phyloP scores from a whole-genome alignment of 805 yeast species.

The Torulaspora delbrueckii region DNA sequence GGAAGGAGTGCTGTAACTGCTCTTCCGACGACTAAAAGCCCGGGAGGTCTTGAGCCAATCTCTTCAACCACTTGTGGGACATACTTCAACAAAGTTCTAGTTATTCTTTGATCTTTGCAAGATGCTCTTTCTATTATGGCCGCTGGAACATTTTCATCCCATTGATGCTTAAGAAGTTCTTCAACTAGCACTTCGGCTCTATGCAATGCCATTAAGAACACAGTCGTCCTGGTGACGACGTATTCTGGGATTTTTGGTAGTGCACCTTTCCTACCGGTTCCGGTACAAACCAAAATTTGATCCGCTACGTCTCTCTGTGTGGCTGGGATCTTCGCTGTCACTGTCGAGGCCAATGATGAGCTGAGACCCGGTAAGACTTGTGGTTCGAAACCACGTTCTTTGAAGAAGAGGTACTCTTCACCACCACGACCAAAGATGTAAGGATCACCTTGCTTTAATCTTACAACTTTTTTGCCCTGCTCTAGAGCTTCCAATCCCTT shows the following conservation, averaged over 20 bases:
- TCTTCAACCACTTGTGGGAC: conserved; percentile 69
- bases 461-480: conserved; percentile 71
- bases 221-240: conserved; percentile 68
- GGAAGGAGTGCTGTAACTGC: conserved; percentile 54
- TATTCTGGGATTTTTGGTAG: conserved; percentile 74
- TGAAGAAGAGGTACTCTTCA: conserved; percentile 75
- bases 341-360: conserved; percentile 85
- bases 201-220: conserved; percentile 87
- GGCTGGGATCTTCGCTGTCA: conserved; percentile 76
- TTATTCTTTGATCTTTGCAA: conserved; percentile 86
- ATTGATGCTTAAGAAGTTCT: conserved; percentile 50
- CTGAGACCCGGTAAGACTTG: conserved; percentile 81
- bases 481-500: conserved; percentile 62
- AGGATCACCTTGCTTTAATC: conserved; percentile 96
- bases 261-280: conserved; percentile 86
- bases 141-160: conserved; percentile 72
- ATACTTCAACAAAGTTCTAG: conserved; percentile 63
- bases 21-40: conserved; percentile 74
- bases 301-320: conserved; percentile 91
- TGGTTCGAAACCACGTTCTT: conserved; percentile 63
- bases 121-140: conserved; percentile 88
- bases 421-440: conserved; percentile 96
- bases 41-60: conserved; percentile 89
- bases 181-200: conserved; percentile 49
- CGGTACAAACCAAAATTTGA: conserved; percentile 89